Conservation (phyloP, 768 basidiomycete species). For the Suillus spraguei region DNA sequence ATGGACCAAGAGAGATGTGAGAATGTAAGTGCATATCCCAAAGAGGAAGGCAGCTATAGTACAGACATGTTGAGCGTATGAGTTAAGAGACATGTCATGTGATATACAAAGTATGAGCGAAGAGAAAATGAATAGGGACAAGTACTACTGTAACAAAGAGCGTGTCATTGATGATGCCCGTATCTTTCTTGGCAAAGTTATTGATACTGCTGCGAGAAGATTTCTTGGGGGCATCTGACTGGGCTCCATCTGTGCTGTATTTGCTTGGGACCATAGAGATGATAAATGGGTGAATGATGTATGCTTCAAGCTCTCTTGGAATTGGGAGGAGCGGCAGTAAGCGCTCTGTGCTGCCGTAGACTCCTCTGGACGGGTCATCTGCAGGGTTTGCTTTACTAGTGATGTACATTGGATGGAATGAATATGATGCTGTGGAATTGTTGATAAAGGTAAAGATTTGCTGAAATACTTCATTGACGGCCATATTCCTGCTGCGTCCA, state of each 20-base stretch:
- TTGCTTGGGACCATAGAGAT: neutral
- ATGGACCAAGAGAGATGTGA: too few relatives aligned
- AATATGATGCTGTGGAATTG: neutral
- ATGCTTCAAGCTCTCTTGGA: neutral
- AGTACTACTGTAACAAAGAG: too few relatives aligned
- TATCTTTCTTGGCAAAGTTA: neutral
- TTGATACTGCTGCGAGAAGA: conserved; percentile 14
- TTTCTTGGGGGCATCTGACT: conserved; percentile 6
- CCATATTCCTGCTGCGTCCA: neutral
- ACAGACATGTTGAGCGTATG: too few relatives aligned
- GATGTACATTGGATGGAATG: neutral
- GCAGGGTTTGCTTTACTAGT: conserved; percentile 9
- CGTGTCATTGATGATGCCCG: neutral
- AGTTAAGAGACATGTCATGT: too few relatives aligned
- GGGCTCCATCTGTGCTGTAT: neutral
- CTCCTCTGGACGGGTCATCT: conserved; percentile 11
- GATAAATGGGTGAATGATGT: neutral
- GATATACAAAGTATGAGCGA: too few relatives aligned
- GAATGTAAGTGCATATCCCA: too few relatives aligned
- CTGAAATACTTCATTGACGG: neutral
- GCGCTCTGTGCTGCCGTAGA: neutral
- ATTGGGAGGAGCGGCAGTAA: conserved; percentile 15
- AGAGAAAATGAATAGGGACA: too few relatives aligned
- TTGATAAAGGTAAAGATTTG: conserved; percentile 15
- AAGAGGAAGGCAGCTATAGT: too few relatives aligned